Base-by-base conservation (phyloP, 345 rosid genomes). In the Citrus australasica region DNA sequence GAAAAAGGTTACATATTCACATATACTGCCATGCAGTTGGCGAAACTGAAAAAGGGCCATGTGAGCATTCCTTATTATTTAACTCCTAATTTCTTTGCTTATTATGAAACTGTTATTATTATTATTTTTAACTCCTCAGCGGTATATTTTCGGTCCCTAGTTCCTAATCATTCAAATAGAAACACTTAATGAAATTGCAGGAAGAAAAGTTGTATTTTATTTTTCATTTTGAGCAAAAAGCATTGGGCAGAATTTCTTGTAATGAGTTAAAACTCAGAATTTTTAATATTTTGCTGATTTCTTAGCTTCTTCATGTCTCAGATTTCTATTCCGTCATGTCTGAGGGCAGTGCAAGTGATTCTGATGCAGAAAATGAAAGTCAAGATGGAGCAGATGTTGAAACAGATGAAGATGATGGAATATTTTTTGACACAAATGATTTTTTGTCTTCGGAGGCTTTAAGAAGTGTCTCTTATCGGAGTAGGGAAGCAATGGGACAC, bases 271-370 rank as follows among this genome's bases (percentile, higher is more conserved):
- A 53, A 53, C 22, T 53, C 51, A 11, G 38, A 56, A 46, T 69
- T 75, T 62, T 46, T n/a, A 51, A 59, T 25, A 24, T 78, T 79
- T 74, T 58, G 67, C 73, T 46, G 69, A 75, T 51, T 37, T 66
- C 55, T 73, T 76, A 69, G 28, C 40, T 42, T 84, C 70, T 21
- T 79, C 67, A 51, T 88, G 79, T 82, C 40, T 70, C 92, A 97
- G 98, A 97, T 90, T 94, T 97, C 91, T 97, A 97, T 83, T 97
- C 99, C 67, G 99, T 97, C 78, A 85, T 94, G 94, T 97, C 99
- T 40, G 97, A 94, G 84, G 99, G 94, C 40, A 90, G 93, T 86
- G 92, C 85, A 63, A 96, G 92, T 80, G 98, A 90, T 78, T 89
- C 93, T 69, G 98, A 93, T 76, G 98, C 86, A 56, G 99, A 97